phyloP scores from a whole-genome alignment of 176 grass and related monocot genomes.

The Coix lacrymajobi region DNA sequence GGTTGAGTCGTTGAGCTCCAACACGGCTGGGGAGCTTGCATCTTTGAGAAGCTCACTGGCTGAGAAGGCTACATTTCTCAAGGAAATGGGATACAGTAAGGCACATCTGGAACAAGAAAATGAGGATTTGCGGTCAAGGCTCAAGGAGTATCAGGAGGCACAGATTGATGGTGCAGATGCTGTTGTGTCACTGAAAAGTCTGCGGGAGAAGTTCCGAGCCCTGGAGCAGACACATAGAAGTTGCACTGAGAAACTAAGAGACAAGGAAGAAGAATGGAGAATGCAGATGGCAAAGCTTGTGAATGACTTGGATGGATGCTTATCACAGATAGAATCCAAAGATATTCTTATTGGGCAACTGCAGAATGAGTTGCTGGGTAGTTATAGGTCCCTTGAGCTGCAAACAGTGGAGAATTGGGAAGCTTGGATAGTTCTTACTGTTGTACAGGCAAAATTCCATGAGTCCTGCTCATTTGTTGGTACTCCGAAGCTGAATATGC shows the following conservation, averaged over 20 bases:
- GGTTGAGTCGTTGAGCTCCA: constrained; percentile 37
- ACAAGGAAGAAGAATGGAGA: constrained; percentile 54
- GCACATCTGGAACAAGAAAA: constrained; percentile 62
- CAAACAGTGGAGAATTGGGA: constrained; percentile 50
- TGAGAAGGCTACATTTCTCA: constrained; percentile 57
- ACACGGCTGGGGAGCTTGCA: constrained; percentile 64
- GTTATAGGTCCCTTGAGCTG: constrained; percentile 32
- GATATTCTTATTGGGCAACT: constrained; percentile 39
- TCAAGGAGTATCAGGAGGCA: constrained; percentile 74
- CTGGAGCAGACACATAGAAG: constrained; percentile 58
- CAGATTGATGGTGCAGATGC: constrained; percentile 52
- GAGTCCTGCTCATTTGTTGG: constrained; percentile 46
- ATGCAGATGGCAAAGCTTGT: constrained; percentile 48
- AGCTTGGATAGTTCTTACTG: constrained; percentile 7
- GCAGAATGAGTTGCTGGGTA: constrained; percentile 50
- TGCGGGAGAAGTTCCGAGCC: constrained; percentile 57
- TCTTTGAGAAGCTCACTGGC: constrained; percentile 69
- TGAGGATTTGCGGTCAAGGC: constrained; percentile 36
- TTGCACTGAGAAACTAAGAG: constrained; percentile 60
- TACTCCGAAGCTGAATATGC: constrained; percentile 30
- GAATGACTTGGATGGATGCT: constrained; percentile 48
- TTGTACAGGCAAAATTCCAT: constrained; percentile 33
- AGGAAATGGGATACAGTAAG: constrained; percentile 66
- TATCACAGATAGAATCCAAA: constrained; percentile 40
- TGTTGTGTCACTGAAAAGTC: constrained; percentile 28